These are phyloP conservation scores for Phlegmacium glaucopus DNA, from an alignment of 768 basidiomycete genomes.

Conservation along the genomic window DNA sequence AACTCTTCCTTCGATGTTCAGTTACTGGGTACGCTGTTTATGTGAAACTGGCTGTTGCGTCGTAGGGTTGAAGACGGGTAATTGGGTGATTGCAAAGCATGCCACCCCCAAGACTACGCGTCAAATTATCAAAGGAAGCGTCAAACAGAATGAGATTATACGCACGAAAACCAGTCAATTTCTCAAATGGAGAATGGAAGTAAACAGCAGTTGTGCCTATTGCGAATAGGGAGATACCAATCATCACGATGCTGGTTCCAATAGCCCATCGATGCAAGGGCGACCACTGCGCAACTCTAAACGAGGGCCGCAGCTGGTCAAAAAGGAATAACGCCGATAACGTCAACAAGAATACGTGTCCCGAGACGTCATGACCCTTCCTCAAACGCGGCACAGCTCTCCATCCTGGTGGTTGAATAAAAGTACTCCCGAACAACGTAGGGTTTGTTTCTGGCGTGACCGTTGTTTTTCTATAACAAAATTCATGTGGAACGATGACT, in stretches of 20 bases:
- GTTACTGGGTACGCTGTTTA: neutral
- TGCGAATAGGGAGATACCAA: slow-evolving; percentile 72
- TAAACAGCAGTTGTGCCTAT: slow-evolving; percentile 80
- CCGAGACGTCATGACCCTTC: slow-evolving; percentile 89
- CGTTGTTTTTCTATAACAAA: slow-evolving; percentile 48
- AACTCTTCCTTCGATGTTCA: neutral
- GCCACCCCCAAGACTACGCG: slow-evolving; percentile 26
- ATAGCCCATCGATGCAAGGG: slow-evolving; percentile 47
- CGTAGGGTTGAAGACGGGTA: slow-evolving; percentile 1
- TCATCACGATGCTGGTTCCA: slow-evolving; percentile 38
- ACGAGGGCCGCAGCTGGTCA: slow-evolving; percentile 64
- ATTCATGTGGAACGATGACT: slow-evolving; percentile 51
- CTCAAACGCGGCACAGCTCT: slow-evolving; percentile 56
- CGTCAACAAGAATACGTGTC: slow-evolving; percentile 88
- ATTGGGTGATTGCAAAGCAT: slow-evolving; percentile 23
- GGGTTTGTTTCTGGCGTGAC: slow-evolving; percentile 65
- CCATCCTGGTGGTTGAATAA: slow-evolving; percentile 42
- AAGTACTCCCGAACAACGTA: slow-evolving; percentile 43
- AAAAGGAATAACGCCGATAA: slow-evolving; percentile 75
- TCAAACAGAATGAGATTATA: slow-evolving; percentile 14
- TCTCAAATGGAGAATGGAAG: slow-evolving; percentile 89
- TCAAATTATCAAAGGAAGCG: neutral
- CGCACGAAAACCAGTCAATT: slow-evolving; percentile 81
- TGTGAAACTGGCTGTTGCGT: neutral
- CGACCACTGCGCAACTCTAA: slow-evolving; percentile 39